Base-by-base conservation (phyloP, 192 early-diverging fungal species). In the Coemansia sp. region DNA sequence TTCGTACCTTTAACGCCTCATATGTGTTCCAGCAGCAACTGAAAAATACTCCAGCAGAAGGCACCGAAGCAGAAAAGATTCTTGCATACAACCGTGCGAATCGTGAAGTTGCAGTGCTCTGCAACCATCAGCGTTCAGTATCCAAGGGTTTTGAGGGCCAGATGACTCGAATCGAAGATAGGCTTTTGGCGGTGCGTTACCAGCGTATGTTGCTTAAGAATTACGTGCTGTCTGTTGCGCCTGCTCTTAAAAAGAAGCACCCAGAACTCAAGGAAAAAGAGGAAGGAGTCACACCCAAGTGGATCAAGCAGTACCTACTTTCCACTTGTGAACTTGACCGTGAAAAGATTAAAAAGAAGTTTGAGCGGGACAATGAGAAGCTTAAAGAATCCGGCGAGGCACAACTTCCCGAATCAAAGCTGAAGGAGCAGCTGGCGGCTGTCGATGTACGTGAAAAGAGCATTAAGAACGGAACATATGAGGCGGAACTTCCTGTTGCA, bases 1-100 rank as follows among this genome's bases (percentile, higher is more conserved):
- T 98, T 84, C 95, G 97, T 93, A 98, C 97, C 23, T 97, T 88
- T 79, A 98, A 98, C 68, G 97, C 97, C 6, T 97, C 95, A 17
- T 83, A 85, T 64, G 94, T 93, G 3, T 96, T 97, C 85, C 94
- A 97, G 80, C 82, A 92, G 55, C 88, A 98, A 78, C 84, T 98
- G 24, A 75, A 76, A 54, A 72, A 83, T 64, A 96, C 93, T 14
- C 88, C 88, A 1, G 60, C 51, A 6, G 75, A 88, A 11, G 92
- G 90, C 20, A 86, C 90, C 0, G 76, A 74, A 59, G 80, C 84
- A 1, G 95, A 99, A 60, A 98, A 97, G 78, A 67, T 98, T 2
- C 85, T 95, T 0, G 89, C 94, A 0, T 99, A 94, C 74, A 95
- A 98, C 73, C 87, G 93, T 5, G 95, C 97, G 30, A 99, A 99